A percentile compares a stretch with the other conserved stretches of the same genome.
Conservation (phyloP, 768 basidiomycete species). For the Filobasidium wieringae region DNA sequence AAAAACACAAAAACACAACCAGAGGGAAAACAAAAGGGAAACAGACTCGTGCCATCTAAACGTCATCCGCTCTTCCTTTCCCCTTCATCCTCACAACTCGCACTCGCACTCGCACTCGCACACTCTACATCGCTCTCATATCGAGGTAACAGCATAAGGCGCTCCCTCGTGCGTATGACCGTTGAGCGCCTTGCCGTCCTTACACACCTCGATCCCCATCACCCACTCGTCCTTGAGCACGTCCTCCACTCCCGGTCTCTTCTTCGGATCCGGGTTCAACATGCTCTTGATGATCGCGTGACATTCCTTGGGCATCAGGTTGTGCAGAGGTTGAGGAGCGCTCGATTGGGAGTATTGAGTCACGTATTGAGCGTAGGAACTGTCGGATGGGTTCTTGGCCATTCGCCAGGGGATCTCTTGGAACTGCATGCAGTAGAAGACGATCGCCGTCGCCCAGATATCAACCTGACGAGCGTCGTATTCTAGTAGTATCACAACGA, state of each 20-base stretch:
- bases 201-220: constrained; percentile 67
- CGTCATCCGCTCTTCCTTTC: neutral
- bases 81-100: neutral
- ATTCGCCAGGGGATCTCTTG: constrained; percentile 96
- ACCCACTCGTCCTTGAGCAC: constrained; percentile 70
- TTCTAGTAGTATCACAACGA: constrained; percentile 46
- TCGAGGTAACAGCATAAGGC: neutral
- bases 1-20: no score
- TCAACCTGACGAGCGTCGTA: constrained; percentile 96
- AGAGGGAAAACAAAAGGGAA: no score
- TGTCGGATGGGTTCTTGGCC: constrained; percentile 62
- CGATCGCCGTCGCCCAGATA: constrained; percentile 92
- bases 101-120: neutral
- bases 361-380: constrained; percentile 67
- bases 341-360: constrained; percentile 45
- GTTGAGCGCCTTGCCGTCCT: constrained; percentile 37
- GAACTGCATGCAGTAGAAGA: constrained; percentile 95
- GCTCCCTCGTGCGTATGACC: constrained; percentile 27
- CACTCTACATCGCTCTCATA: no score
- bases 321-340: constrained; percentile 60
- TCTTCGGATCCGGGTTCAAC: constrained; percentile 86
- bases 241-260: constrained; percentile 64
- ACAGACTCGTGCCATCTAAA: no score
- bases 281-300: constrained; percentile 74
- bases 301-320: constrained; percentile 74